Conservation (phyloP, 176 grass and related monocot genomes). For the Zizania latifolia region DNA sequence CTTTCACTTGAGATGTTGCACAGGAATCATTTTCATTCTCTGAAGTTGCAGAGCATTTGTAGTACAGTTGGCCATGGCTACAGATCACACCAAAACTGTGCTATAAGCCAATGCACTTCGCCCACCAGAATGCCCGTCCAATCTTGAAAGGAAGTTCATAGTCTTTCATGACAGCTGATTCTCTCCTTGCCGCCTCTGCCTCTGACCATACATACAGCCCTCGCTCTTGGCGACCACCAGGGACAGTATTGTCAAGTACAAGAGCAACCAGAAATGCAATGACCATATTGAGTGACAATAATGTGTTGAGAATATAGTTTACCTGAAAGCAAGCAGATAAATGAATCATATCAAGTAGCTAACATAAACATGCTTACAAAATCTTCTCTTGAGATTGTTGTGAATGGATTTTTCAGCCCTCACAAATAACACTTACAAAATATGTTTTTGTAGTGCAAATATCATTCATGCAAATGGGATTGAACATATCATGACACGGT, state of each 20-base stretch:
- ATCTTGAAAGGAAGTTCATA: conserved; percentile 89
- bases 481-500: neutral
- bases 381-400: neutral
- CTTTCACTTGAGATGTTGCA: neutral
- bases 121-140: conserved; percentile 60
- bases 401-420: neutral
- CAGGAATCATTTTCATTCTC: neutral
- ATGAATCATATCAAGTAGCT: conserved; percentile 3
- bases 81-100: conserved; percentile 27
- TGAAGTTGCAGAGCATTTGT: neutral
- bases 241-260: conserved; percentile 86
- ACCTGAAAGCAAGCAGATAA: conserved; percentile 46
- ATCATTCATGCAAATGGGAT: neutral
- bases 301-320: conserved; percentile 82
- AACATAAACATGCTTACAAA: neutral
- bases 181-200: conserved; percentile 60
- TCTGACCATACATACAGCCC: conserved; percentile 96
- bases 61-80: neutral
- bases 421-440: neutral
- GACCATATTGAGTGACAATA: conserved; percentile 90
- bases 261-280: conserved; percentile 87
- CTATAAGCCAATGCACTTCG: conserved; percentile 81
- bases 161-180: conserved; percentile 58
- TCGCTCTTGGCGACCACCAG: conserved; percentile 70
- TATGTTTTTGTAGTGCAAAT: neutral